Conservation (phyloP, 305 asterid species). For the Fraxinus dipetala region DNA sequence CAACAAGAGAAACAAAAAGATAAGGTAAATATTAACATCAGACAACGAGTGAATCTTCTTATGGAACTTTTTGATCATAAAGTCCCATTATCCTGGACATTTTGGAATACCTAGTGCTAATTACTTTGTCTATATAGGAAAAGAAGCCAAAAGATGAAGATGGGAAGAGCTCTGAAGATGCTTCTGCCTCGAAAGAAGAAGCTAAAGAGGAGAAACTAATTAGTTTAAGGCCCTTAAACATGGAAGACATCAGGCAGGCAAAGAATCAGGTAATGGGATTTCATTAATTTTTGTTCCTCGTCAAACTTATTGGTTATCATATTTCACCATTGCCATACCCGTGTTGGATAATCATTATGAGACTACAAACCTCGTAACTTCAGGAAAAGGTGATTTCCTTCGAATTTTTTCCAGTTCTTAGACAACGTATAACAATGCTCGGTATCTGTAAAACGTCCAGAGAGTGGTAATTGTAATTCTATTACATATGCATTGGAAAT, state of each 20-base stretch:
- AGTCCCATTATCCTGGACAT: neutral
- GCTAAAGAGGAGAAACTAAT: conserved; percentile 49
- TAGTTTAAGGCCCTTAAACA: conserved; percentile 68
- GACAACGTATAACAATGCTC: neutral
- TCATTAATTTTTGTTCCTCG: neutral
- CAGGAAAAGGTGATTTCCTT: neutral
- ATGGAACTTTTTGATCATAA: neutral
- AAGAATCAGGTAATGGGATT: conserved; percentile 64
- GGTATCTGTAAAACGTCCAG: neutral
- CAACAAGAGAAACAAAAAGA: conserved; percentile 71
- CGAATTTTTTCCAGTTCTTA: neutral
- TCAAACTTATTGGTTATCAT: neutral
- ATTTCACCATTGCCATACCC: neutral
- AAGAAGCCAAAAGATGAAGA: conserved; percentile 46
- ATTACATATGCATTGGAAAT: neutral
- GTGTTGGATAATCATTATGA: neutral
- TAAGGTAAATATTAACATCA: conserved; percentile 39
- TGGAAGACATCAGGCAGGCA: conserved; percentile 91
- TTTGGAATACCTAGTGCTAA: neutral
- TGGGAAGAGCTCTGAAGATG: conserved; percentile 45
- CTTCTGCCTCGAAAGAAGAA: conserved; percentile 42
- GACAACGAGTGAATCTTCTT: conserved; percentile 1
- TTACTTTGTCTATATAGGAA: conserved; percentile 36
- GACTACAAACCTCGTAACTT: neutral
- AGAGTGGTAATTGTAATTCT: neutral